These are phyloP conservation scores for Moesziomyces aphidis DNA, from an alignment of 1,284 basidiomycete genomes.

Conservation along the genomic window DNA sequence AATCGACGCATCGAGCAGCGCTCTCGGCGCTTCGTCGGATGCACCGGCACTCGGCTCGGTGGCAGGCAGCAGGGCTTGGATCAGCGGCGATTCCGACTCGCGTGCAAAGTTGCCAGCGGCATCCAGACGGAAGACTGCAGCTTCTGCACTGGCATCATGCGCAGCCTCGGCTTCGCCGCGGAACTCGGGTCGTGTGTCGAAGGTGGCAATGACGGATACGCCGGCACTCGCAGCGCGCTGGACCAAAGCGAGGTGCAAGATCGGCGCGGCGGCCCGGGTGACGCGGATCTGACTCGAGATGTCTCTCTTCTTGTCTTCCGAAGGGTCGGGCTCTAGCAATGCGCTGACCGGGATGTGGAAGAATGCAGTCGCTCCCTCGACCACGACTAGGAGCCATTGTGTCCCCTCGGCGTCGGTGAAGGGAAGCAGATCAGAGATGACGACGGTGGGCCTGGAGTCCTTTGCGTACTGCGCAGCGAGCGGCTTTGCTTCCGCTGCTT, in stretches of 20 bases:
- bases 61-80: slow-evolving; percentile 27
- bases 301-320: slow-evolving; percentile 24
- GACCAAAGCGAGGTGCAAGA: slow-evolving; percentile 34
- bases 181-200: slow-evolving; percentile 45
- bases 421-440: slow-evolving; percentile 47
- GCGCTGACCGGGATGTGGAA: slow-evolving; percentile 43
- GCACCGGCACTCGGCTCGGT: slow-evolving; percentile 11
- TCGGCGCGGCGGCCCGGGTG: slow-evolving; percentile 36
- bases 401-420: slow-evolving; percentile 33
- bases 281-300: slow-evolving; percentile 30
- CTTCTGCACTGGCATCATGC: slow-evolving; percentile 12
- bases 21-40: slow-evolving; percentile 9
- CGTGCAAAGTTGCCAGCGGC: slow-evolving; percentile 18
- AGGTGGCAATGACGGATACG: slow-evolving; percentile 24
- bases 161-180: slow-evolving; percentile 8
- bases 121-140: slow-evolving; percentile 16
- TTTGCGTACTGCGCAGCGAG: slow-evolving; percentile 31
- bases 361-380: slow-evolving; percentile 58
- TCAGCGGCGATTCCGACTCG: slow-evolving; percentile 11
- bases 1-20: slow-evolving; percentile 27
- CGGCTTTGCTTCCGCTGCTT: slow-evolving; percentile 14
- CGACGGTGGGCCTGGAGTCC: slow-evolving; percentile 39
- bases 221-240: slow-evolving; percentile 2
- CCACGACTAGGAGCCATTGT: slow-evolving; percentile 43
- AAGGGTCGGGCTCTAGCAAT: slow-evolving; percentile 17